Evolutionary conservation across 129 eudicot genomes (phyloP), one percentile per base, ranked within the genome.

Genomic region (Escallonia herrerae): DNA sequence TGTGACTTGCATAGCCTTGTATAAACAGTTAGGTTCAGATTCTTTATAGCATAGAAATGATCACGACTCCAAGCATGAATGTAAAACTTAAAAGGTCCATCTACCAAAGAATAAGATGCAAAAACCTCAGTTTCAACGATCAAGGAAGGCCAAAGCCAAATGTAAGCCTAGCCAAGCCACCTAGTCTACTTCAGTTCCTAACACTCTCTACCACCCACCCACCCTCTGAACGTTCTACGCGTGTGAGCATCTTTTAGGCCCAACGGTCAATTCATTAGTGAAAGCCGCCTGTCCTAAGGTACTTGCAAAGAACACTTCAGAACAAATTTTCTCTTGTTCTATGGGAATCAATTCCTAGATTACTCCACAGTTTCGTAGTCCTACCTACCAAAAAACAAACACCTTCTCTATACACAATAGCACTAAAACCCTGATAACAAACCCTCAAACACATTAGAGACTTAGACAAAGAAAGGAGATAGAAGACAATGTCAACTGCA

Each of bases 401-500:
- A 9, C 8, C 13, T 58, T 3, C 65, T 47, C 66, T 70, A 60
- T 51, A 49, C 12, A 7, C 46, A 60, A 7, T 14, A 10, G 13
- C 8, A 44, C 40, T 3, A 42, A 5, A 49, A 7, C 47, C 2
- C 42, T 12, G 3, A 47, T 58, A 64, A 46, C n/a, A n/a, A 12
- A 53, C 58, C 22, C 58, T 11, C 58, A 53, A 53, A 53, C 22
- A 12, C 58, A 53, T 11, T 53, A 53, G 58, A 70, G 33, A 8
- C 45, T 10, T 14, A 58, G 56, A 37, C 8, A 22, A 44, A 43
- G 61, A 43, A 43, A 39, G 7, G 10, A 49, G 53, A 15, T 38
- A 38, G 58, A 47, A 65, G 64, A 76, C 56, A 52, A 69, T 74
- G 74, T 66, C 65, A 43, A 73, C 74, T 57, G 65, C 48, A 60